Evolutionary conservation across 176 grass and related monocot genomes (phyloP).

Genomic region (Musa itinerans): DNA sequence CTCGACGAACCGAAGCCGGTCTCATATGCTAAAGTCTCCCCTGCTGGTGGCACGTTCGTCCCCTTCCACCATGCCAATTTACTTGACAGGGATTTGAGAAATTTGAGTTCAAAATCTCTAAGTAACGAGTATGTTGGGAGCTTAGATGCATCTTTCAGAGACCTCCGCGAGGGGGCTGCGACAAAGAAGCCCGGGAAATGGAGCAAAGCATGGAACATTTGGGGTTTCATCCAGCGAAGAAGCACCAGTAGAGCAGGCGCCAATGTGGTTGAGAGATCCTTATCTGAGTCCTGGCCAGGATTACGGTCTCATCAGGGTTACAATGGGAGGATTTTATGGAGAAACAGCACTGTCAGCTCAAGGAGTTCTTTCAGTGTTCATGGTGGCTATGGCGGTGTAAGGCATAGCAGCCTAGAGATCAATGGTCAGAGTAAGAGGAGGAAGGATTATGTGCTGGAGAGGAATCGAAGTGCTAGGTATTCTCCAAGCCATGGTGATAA

Average conservation of each 20-base stretch:
- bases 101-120: slow-evolving; percentile 54
- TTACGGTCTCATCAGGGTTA: slow-evolving; percentile 28
- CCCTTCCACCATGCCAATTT: slow-evolving; percentile 56
- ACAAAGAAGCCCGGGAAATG: slow-evolving; percentile 64
- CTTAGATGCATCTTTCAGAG: slow-evolving; percentile 57
- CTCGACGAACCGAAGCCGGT: slow-evolving; percentile 37
- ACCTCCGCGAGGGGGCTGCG: slow-evolving; percentile 13
- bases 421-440: slow-evolving; percentile 21
- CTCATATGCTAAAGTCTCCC: slow-evolving; percentile 31
- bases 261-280: slow-evolving; percentile 56
- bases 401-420: slow-evolving; percentile 14
- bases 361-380: slow-evolving; percentile 86
- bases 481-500: slow-evolving; percentile 66
- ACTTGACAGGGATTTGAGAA: slow-evolving; percentile 61
- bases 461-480: slow-evolving; percentile 68
- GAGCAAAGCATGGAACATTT: slow-evolving; percentile 77
- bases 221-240: slow-evolving; percentile 57
- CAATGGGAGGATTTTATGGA: slow-evolving; percentile 60
- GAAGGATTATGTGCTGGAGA: slow-evolving; percentile 45
- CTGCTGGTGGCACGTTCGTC: slow-evolving; percentile 68
- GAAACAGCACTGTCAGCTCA: slow-evolving; percentile 62
- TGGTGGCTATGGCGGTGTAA: slow-evolving; percentile 53
- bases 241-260: slow-evolving; percentile 31
- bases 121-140: slow-evolving; percentile 71
- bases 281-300: slow-evolving; percentile 72